These are phyloP conservation scores for Stagonosporopsis cucurbitacearum DNA, from an alignment of 2,329 filamentous ascomycete species.

Conservation along the genomic window DNA sequence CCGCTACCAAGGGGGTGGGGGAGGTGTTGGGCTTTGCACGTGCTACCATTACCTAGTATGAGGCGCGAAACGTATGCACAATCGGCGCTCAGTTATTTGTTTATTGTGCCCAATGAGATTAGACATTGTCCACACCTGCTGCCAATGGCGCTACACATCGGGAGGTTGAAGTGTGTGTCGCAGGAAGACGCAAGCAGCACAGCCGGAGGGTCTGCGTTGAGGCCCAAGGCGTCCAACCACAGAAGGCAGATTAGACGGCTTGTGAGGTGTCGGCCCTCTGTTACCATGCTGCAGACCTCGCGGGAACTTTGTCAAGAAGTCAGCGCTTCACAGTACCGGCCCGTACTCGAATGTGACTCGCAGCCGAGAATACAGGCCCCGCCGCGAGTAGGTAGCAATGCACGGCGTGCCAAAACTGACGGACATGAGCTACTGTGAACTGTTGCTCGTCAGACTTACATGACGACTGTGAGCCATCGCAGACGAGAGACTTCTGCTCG, in stretches of 20 bases:
- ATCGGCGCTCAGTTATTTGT: not conserved
- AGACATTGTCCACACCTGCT: not conserved
- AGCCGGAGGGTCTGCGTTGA: constrained; percentile 3
- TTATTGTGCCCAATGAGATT: not conserved
- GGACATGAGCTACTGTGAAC: not conserved
- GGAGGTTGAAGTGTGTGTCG: not conserved
- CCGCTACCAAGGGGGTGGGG: not conserved
- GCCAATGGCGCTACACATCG: constrained; percentile 1
- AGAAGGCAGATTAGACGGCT: not conserved
- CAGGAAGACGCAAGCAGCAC: constrained; percentile 10
- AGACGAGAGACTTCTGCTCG: not conserved
- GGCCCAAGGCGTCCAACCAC: constrained; percentile 8
- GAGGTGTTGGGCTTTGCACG: constrained; percentile 1
- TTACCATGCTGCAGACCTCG: not conserved
- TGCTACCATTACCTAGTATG: constrained; percentile 8
- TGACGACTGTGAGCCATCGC: not conserved
- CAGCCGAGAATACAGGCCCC: not conserved
- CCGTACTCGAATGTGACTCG: constrained; percentile 7
- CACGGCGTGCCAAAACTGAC: not conserved
- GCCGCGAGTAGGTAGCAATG: not conserved
- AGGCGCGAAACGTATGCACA: constrained; percentile 2
- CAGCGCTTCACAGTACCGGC: constrained; percentile 1
- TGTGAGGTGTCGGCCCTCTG: not conserved
- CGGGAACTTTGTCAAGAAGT: constrained; percentile 4
- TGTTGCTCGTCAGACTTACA: not conserved